phyloP scores from a whole-genome alignment of 257 asterid species.

The Knoxia roxburghii region DNA sequence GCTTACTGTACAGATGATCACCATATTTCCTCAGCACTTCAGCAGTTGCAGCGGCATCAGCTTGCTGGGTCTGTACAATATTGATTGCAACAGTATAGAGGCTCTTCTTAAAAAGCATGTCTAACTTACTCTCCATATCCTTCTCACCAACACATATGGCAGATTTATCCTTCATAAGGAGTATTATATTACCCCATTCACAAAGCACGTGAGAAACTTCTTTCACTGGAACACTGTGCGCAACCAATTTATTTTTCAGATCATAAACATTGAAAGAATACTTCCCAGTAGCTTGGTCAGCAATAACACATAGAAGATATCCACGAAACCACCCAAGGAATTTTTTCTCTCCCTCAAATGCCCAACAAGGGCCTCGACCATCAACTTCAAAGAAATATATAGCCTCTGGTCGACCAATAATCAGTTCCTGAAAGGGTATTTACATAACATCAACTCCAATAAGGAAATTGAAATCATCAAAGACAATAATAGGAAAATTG shows the following conservation, averaged over 20 bases:
- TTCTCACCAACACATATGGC: constrained; percentile 80
- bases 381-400: constrained; percentile 90
- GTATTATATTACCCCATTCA: constrained; percentile 92
- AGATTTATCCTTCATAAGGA: constrained; percentile 77
- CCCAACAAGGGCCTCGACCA: constrained; percentile 99
- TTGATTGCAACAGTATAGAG: constrained; percentile 89
- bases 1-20: constrained; percentile 82
- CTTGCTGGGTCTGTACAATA: constrained; percentile 93
- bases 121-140: constrained; percentile 98
- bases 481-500: neutral
- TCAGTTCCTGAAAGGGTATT: constrained; percentile 59
- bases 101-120: constrained; percentile 95
- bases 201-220: constrained; percentile 95
- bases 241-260: constrained; percentile 83
- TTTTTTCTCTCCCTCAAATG: constrained; percentile 95
- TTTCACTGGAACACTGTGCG: constrained; percentile 63
- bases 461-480: constrained; percentile 8
- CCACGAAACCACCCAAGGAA: constrained; percentile 79
- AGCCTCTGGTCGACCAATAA: constrained; percentile 93
- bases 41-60: constrained; percentile 94
- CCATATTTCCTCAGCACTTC: constrained; percentile 95
- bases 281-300: constrained; percentile 76
- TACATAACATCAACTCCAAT: neutral
- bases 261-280: constrained; percentile 74
- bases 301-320: constrained; percentile 74